These are phyloP conservation scores for Phaeodactylum tricornutum DNA, from an alignment of 108 stramenopile genomes.

Conservation along the genomic window DNA sequence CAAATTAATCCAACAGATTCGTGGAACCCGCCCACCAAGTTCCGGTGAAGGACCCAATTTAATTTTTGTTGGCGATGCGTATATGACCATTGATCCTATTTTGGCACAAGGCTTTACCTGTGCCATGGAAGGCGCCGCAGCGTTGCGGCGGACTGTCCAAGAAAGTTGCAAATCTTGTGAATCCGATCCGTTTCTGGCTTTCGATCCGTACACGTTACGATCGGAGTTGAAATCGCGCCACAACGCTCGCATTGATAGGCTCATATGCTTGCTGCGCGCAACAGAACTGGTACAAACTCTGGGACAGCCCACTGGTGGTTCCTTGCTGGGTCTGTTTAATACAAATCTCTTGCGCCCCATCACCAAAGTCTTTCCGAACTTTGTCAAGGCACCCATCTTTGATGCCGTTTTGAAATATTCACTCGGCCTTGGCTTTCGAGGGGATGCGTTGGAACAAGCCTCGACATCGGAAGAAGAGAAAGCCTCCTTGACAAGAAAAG, in stretches of 20 bases:
- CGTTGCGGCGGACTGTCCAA: constrained; percentile 25
- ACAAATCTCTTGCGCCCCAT: constrained; percentile 53
- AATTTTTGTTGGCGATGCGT: constrained; percentile 68
- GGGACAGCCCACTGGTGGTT: constrained; percentile 55
- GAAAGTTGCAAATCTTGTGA: constrained; percentile 2
- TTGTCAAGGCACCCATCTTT: constrained; percentile 63
- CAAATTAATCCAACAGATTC: constrained; percentile 18
- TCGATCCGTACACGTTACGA: constrained; percentile 44
- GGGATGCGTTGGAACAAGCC: no score
- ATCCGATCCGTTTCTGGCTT: constrained; percentile 17
- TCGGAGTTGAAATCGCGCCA: constrained; percentile 37
- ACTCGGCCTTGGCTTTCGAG: no score
- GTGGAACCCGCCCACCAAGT: constrained; percentile 5
- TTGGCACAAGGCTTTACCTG: constrained; percentile 82
- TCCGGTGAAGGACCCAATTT: constrained; percentile 54
- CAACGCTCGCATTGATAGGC: constrained; percentile 30
- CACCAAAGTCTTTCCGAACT: constrained; percentile 47
- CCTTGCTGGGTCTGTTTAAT: constrained; percentile 32
- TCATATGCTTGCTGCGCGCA: constrained; percentile 61
- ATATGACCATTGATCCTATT: constrained; percentile 84
- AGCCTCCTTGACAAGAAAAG: no score
- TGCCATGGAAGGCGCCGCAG: constrained; percentile 75
- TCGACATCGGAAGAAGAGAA: no score
- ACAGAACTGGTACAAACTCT: constrained; percentile 75
- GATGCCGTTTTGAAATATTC: constrained; percentile 65